Conservation (phyloP, 257 asterid species). For the Coffea eugenioides region DNA sequence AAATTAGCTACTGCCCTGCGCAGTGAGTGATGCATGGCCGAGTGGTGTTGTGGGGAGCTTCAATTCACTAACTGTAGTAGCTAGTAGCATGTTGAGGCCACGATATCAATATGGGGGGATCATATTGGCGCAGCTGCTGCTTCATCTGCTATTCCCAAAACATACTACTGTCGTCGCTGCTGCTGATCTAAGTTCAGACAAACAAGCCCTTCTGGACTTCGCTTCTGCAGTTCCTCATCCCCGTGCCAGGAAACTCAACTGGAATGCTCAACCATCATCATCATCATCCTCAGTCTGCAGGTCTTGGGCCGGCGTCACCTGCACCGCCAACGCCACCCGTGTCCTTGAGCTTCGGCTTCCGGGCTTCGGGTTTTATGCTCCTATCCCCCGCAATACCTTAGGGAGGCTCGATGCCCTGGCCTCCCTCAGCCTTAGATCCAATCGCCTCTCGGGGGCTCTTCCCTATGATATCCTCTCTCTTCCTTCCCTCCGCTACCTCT, state of each 20-base stretch:
- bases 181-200: conserved; percentile 35
- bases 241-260: conserved; percentile 49
- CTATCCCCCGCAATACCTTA: conserved; percentile 34
- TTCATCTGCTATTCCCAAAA: no score
- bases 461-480: conserved; percentile 42
- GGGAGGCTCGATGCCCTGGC: conserved; percentile 34
- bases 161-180: no score
- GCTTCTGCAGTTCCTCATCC: conserved; percentile 57
- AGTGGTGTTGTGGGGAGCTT: no score
- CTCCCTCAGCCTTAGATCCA: conserved; percentile 44
- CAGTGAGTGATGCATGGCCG: no score
- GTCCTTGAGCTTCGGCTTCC: conserved; percentile 42
- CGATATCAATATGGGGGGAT: no score
- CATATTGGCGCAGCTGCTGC: no score
- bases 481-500: conserved; percentile 41
- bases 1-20: no score
- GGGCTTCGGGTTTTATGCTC: conserved; percentile 36
- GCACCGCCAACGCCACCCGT: conserved; percentile 22
- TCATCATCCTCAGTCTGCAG: conserved; percentile 20
- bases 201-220: conserved; percentile 68
- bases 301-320: conserved; percentile 39
- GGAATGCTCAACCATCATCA: conserved; percentile 39
- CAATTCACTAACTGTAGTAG: no score
- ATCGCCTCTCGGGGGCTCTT: conserved; percentile 40
- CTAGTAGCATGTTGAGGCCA: no score